These are phyloP conservation scores for Mariannaea elegans DNA, from an alignment of 2,329 filamentous ascomycete genomes.

Conservation along the genomic window DNA sequence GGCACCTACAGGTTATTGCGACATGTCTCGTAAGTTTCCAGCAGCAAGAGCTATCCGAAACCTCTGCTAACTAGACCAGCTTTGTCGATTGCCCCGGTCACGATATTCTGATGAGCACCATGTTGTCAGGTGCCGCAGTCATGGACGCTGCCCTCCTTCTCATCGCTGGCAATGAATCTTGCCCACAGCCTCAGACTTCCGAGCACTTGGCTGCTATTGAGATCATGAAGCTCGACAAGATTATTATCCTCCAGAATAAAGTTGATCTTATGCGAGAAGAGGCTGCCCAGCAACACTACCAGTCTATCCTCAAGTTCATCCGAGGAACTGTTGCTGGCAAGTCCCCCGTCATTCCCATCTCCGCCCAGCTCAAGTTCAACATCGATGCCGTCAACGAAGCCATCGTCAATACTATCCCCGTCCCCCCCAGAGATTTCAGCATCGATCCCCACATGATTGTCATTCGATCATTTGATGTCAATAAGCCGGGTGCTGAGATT, in stretches of 20 bases:
- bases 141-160: constrained; percentile 98
- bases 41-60: not conserved
- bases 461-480: constrained; percentile 99
- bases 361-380: constrained; percentile 99
- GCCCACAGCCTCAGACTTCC: constrained; percentile 97
- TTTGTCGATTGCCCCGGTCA: constrained; percentile 99
- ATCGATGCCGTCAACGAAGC: constrained; percentile 98
- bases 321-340: constrained; percentile 96
- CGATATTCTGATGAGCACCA: constrained; percentile 99
- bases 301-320: constrained; percentile 98
- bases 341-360: constrained; percentile 94
- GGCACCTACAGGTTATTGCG: constrained; percentile 89
- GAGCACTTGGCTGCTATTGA: constrained; percentile 99
- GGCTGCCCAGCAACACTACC: constrained; percentile 90
- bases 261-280: constrained; percentile 98
- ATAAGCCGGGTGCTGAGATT: constrained; percentile 99
- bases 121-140: constrained; percentile 98
- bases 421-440: constrained; percentile 89
- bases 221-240: constrained; percentile 99
- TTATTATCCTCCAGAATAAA: constrained; percentile 99
- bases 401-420: constrained; percentile 93
- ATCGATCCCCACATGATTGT: constrained; percentile 98
- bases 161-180: constrained; percentile 98
- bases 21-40: constrained; percentile 83
- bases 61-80: constrained; percentile 54